Percentiles rank a stretch among this genome's conserved stretches.
phyloP scores from a whole-genome alignment of 108 stramenopile genomes.

The Schizochytrium sp. region DNA sequence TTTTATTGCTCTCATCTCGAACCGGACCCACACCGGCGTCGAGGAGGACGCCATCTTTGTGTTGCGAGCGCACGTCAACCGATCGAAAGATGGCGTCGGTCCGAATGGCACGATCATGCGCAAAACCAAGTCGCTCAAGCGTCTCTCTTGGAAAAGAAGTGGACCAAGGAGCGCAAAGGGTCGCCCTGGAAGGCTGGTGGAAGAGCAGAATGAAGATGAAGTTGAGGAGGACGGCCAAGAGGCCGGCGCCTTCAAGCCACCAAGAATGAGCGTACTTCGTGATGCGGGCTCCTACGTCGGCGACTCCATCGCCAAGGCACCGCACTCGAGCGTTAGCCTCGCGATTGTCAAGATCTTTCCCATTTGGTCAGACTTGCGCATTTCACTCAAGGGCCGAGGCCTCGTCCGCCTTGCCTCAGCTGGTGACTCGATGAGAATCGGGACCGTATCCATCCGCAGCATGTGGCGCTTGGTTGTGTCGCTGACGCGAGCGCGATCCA shows the following conservation, averaged over 20 bases:
- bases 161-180: neutral
- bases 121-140: neutral
- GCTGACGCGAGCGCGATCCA: neutral
- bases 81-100: neutral
- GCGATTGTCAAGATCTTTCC: neutral
- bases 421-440: neutral
- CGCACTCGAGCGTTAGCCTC: neutral
- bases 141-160: neutral
- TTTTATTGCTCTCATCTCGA: neutral
- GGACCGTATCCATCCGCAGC: neutral
- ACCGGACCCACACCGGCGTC: neutral
- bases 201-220: too few relatives aligned
- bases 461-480: neutral
- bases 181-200: too few relatives aligned
- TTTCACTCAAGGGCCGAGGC: slow-evolving; percentile 15
- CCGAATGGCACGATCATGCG: neutral
- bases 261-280: neutral
- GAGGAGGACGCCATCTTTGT: slow-evolving; percentile 9
- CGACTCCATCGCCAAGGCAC: neutral
- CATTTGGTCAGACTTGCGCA: slow-evolving; percentile 5
- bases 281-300: neutral
- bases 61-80: neutral
- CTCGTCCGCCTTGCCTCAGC: neutral
- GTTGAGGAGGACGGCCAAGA: neutral
- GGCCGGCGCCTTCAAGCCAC: neutral